Evolutionary conservation across 495 filamentous ascomycete genomes (phyloP).

Genomic region (Acidomyces sp.): DNA sequence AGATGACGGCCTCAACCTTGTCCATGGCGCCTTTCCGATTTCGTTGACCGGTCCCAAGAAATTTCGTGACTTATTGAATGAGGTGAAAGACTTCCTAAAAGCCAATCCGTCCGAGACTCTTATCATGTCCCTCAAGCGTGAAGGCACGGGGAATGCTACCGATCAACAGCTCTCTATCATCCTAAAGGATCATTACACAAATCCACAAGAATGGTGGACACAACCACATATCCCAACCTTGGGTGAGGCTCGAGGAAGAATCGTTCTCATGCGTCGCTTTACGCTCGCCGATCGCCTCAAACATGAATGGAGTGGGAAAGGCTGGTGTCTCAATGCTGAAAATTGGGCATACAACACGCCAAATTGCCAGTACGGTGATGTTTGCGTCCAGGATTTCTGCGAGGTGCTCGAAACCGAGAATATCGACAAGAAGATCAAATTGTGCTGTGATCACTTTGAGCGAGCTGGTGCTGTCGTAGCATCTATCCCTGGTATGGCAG

Average conservation of each 20-base stretch:
- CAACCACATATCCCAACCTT: conserved; percentile 66
- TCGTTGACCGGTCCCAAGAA: conserved; percentile 54
- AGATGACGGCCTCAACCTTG: conserved; percentile 48
- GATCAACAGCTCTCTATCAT: conserved; percentile 67
- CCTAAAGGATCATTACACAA: conserved; percentile 57
- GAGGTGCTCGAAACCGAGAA: conserved; percentile 64
- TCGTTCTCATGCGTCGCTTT: conserved; percentile 79
- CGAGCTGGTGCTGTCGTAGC: conserved; percentile 45
- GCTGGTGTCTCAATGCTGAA: conserved; percentile 72
- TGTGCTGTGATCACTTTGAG: conserved; percentile 59
- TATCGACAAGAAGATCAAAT: conserved; percentile 67
- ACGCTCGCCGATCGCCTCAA: conserved; percentile 46
- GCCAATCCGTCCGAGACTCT: conserved; percentile 66
- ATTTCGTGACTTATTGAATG: conserved; percentile 56
- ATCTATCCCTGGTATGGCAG: conserved; percentile 30
- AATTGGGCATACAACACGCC: conserved; percentile 84
- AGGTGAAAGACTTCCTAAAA: conserved; percentile 61
- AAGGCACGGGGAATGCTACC: conserved; percentile 66
- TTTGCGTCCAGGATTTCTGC: conserved; percentile 92
- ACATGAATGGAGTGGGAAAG: conserved; percentile 45
- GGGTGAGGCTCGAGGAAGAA: conserved; percentile 67
- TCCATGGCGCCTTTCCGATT: conserved; percentile 67
- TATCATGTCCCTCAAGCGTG: conserved; percentile 81
- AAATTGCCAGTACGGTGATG: conserved; percentile 55
- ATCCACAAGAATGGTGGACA: conserved; percentile 61